These are phyloP conservation scores for Chlorella sp. DNA, from an alignment of 139 green algal species.

Conservation along the genomic window DNA sequence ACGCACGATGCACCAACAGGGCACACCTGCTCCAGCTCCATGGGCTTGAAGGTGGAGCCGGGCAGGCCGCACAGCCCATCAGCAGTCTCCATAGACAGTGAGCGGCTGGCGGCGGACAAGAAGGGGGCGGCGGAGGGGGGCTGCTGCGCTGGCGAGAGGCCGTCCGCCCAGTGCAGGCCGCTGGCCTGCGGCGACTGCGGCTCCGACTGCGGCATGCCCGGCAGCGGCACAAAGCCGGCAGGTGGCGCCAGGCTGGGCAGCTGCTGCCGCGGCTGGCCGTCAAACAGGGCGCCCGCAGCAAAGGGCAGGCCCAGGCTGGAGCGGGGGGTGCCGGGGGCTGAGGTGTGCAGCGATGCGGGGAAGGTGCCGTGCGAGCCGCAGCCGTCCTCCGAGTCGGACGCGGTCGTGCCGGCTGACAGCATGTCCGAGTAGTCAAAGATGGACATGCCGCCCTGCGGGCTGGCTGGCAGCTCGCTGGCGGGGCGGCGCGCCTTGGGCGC, in stretches of 20 bases:
- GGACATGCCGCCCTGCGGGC: slow-evolving; percentile 8
- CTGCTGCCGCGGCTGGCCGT: background rate
- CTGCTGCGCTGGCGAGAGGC: background rate
- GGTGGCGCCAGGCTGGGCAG: background rate
- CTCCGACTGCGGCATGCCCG: background rate
- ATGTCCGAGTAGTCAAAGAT: slow-evolving; percentile 17
- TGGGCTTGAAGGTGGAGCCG: slow-evolving; percentile 11
- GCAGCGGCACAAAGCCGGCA: background rate
- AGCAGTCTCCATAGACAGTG: background rate
- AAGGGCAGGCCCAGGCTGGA: background rate
- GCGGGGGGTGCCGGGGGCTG: background rate
- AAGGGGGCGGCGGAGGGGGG: background rate
- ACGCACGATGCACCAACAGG: background rate
- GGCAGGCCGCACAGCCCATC: background rate
- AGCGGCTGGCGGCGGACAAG: background rate
- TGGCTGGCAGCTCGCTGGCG: background rate
- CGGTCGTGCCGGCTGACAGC: background rate
- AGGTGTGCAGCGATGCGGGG: background rate
- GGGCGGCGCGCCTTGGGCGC: background rate
- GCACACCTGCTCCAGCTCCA: slow-evolving; percentile 7
- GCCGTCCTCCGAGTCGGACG: slow-evolving; percentile 9
- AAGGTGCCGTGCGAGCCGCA: slow-evolving; percentile 8
- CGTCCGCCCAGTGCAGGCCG: slow-evolving; percentile 24
- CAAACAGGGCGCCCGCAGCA: background rate
- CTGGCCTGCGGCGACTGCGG: slow-evolving; percentile 6